Conservation (phyloP, 1,139 yeast genomes). For the Yamadazyma aaseri region DNA sequence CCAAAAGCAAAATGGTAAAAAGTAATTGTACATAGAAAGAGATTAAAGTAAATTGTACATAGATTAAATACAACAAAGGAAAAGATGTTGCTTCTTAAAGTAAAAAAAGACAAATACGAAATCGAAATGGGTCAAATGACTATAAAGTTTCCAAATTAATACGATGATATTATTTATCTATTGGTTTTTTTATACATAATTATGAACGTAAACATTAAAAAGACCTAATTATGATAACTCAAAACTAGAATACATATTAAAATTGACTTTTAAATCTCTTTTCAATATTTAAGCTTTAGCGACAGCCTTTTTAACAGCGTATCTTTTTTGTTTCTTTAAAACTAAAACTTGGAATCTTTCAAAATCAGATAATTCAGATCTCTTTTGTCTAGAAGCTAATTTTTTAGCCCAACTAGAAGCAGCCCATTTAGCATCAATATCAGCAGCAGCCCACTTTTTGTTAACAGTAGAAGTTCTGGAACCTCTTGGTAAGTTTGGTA, state of each 20-base stretch:
- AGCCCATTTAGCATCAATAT: slow-evolving; percentile 87
- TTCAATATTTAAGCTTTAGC: slow-evolving; percentile 72
- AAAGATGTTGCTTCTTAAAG: too few relatives aligned
- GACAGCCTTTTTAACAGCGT: slow-evolving; percentile 78
- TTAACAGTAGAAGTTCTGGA: slow-evolving; percentile 80
- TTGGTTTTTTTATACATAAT: slow-evolving; percentile 18
- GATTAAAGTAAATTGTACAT: slow-evolving; percentile 10
- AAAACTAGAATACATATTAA: slow-evolving; percentile 34
- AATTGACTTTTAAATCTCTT: slow-evolving; percentile 17
- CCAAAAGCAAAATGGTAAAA: slow-evolving; percentile 40
- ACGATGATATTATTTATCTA: slow-evolving; percentile 19
- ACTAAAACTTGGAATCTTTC: slow-evolving; percentile 99
- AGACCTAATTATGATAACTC: slow-evolving; percentile 33
- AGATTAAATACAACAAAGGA: slow-evolving; percentile 8
- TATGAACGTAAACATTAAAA: slow-evolving; percentile 33
- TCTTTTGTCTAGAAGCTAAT: slow-evolving; percentile 90
- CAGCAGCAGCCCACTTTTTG: slow-evolving; percentile 94
- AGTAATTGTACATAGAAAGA: slow-evolving; percentile 19
- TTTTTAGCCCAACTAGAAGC: slow-evolving; percentile 96
- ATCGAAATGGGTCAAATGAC: too few relatives aligned
- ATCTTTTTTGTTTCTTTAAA: slow-evolving; percentile 96
- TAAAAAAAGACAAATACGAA: too few relatives aligned
- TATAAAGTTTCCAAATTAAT: too few relatives aligned
- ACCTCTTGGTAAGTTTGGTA: slow-evolving; percentile 89
- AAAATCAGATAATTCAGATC: slow-evolving; percentile 91